These are phyloP conservation scores for Ogataea methylovora DNA, from an alignment of 805 yeast species.

Conservation along the genomic window DNA sequence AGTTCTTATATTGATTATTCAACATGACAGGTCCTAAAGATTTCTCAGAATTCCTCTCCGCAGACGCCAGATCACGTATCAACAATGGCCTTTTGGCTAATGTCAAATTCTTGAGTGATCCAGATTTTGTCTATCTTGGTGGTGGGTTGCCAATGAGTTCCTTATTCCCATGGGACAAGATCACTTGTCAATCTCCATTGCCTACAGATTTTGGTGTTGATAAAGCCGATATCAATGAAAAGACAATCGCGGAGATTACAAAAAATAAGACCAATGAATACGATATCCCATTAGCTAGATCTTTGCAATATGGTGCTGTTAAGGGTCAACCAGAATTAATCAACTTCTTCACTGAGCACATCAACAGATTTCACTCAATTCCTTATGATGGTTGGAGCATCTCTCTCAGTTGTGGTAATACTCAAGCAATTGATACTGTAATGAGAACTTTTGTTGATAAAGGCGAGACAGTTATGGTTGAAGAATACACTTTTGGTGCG, in stretches of 20 bases:
- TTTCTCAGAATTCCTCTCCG: constrained; percentile 58
- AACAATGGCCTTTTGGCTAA: constrained; percentile 75
- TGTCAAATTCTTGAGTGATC: constrained; percentile 58
- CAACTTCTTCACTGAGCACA: constrained; percentile 62
- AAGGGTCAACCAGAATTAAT: constrained; percentile 63
- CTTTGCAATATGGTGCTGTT: constrained; percentile 78
- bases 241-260: constrained; percentile 19
- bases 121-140: constrained; percentile 72
- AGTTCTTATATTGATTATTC: too few species aligned
- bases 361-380: constrained; percentile 33
- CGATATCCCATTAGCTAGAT: constrained; percentile 59
- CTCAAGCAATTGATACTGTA: constrained; percentile 76
- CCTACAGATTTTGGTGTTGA: constrained; percentile 67
- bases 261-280: constrained; percentile 27
- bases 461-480: constrained; percentile 59
- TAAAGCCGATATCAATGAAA: constrained; percentile 26
- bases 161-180: constrained; percentile 74
- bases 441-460: constrained; percentile 41
- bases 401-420: constrained; percentile 66
- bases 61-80: constrained; percentile 61
- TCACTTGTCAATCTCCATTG: constrained; percentile 55
- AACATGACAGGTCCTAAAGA: constrained; percentile 33
- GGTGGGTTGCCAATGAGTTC: constrained; percentile 86
- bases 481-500: constrained; percentile 59
- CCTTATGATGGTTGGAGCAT: constrained; percentile 62